Evolutionary conservation across 2,329 filamentous ascomycete species (phyloP).

Genomic region (Colletotrichum sidae): DNA sequence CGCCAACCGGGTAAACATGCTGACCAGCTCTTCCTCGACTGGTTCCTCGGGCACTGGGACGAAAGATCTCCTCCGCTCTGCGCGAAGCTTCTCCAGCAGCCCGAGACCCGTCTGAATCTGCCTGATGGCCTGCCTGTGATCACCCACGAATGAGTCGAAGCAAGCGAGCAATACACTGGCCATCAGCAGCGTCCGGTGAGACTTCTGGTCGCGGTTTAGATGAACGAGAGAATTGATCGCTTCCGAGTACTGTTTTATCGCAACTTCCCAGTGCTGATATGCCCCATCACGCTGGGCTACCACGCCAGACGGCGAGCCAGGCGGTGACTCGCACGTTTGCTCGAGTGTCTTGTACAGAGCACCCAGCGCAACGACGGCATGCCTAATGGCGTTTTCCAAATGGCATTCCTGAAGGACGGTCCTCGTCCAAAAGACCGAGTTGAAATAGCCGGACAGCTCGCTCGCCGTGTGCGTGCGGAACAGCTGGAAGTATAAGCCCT

Average conservation of each 20-base stretch:
- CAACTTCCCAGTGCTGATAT: conserved; percentile 68
- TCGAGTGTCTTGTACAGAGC: conserved; percentile 76
- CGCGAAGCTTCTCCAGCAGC: conserved; percentile 64
- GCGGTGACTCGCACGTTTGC: conserved; percentile 63
- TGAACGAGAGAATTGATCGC: conserved; percentile 64
- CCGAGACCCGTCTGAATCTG: conserved; percentile 71
- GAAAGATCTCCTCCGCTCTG: conserved; percentile 55
- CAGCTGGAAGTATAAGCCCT: conserved; percentile 71
- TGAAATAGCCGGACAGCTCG: conserved; percentile 75
- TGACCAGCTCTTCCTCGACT: conserved; percentile 68
- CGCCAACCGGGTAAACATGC: conserved; percentile 72
- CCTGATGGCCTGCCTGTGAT: conserved; percentile 70
- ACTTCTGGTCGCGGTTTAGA: conserved; percentile 55
- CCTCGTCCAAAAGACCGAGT: conserved; percentile 73
- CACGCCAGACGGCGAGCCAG: conserved; percentile 55
- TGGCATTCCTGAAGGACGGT: conserved; percentile 74
- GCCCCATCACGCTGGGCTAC: conserved; percentile 53
- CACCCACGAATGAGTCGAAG: conserved; percentile 75
- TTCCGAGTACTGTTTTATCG: conserved; percentile 69
- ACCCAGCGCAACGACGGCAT: conserved; percentile 74
- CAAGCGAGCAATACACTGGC: conserved; percentile 74
- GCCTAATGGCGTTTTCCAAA: conserved; percentile 69
- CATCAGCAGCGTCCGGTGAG: conserved; percentile 69
- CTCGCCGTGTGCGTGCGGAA: conserved; percentile 71
- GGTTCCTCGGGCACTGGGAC: conserved; percentile 57